Base-by-base conservation (phyloP, 2,329 filamentous ascomycete species). In the Capronia epimyces region DNA sequence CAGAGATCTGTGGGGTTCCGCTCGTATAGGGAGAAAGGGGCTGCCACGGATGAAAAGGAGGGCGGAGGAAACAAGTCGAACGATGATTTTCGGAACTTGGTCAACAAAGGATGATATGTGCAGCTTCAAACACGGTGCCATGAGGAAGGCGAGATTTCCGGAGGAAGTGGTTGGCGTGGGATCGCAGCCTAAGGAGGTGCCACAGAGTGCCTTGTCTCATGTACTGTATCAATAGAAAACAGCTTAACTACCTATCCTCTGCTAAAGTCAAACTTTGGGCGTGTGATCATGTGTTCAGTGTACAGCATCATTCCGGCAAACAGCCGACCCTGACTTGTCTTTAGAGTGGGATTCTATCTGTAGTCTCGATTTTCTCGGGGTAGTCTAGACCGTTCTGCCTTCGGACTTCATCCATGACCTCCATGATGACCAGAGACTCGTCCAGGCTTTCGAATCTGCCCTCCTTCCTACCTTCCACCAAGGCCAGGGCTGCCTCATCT, bases 371-470 rank as follows among this genome's bases (percentile, higher is more conserved):
- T 66, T 78, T 76, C 57, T 82, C 75, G 1, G 82, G 81, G 68
- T 84, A 86, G 47, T 63, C 73, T 65, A 87, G 67, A 1, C 75
- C 79, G 44, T 78, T 77, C 69, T 85, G 81, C 65, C 70, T 76
- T 62, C 83, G 73, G 10, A 82, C 79, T 68, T 84, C 78, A 71
- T 87, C 83, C 83, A 86, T 86, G 2, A 79, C 75, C 65, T 90
- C 84, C 89, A 95, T 95, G 57, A 95, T 88, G 43, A 83, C 77
- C 48, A 94, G 75, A 64, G 85, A 91, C 76, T 95, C 89, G 40
- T 80, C 76, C 74, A 81, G 80, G 16, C 87, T 89, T 74, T 95
- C 84, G 63, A 83, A 78, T 69, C 81, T 82, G 18, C 88, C 87
- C 65, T 93, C 88, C 37, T 84, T 75, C 50, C 95, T 65, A 59